Evolutionary conservation across 2,329 filamentous ascomycete species (phyloP).

Genomic region (Penicillium digitatum): DNA sequence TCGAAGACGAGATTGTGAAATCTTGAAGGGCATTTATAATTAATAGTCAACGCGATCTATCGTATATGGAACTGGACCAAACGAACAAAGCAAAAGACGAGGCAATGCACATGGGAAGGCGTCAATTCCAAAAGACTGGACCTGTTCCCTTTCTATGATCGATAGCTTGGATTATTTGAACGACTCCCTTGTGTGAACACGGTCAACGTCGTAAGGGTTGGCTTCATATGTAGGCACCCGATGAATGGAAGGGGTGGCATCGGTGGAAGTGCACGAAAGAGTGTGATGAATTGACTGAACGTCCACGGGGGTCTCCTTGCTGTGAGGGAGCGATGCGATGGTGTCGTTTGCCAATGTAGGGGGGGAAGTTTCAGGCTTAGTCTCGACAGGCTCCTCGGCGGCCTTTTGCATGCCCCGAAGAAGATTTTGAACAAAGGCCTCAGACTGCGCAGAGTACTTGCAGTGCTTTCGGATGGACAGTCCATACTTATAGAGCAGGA

Average conservation of each 20-base stretch:
- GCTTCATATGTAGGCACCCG: slow-evolving; percentile 20
- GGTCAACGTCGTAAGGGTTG: slow-evolving; percentile 20
- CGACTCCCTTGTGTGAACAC: slow-evolving; percentile 19
- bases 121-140: not conserved
- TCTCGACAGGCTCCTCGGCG: not conserved
- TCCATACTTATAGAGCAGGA: slow-evolving; percentile 45
- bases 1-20: not conserved
- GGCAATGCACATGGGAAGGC: not conserved
- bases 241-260: slow-evolving; percentile 6
- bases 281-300: slow-evolving; percentile 11
- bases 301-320: slow-evolving; percentile 17
- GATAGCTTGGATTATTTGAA: slow-evolving; percentile 13
- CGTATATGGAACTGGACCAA: not conserved
- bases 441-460: slow-evolving; percentile 40
- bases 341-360: not conserved
- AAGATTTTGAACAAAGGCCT: slow-evolving; percentile 23
- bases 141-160: not conserved
- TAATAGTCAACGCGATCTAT: slow-evolving; percentile 2
- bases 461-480: slow-evolving; percentile 39
- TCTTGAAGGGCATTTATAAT: slow-evolving; percentile 1
- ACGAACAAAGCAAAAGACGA: not conserved
- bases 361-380: not conserved
- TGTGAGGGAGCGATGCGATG: not conserved
- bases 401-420: slow-evolving; percentile 5
- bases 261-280: slow-evolving; percentile 9